phyloP scores from a whole-genome alignment of 2,329 filamentous ascomycete species.

The Zymoseptoria pseudotritici region DNA sequence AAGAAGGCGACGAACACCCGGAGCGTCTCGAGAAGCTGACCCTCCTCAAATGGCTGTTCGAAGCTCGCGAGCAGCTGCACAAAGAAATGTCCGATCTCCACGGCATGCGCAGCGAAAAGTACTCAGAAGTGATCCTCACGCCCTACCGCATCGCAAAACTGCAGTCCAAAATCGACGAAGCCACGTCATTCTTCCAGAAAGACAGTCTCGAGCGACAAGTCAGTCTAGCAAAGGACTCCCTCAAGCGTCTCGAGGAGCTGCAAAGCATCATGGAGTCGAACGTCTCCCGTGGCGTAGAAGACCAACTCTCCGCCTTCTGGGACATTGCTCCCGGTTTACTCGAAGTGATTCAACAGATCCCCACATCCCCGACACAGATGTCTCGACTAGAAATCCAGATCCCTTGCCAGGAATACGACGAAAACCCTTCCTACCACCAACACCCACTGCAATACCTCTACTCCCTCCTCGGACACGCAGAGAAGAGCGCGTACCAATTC shows the following conservation, averaged over 20 bases:
- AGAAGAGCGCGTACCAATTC: slow-evolving; percentile 92
- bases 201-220: slow-evolving; percentile 65
- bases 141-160: slow-evolving; percentile 71
- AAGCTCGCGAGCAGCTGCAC: slow-evolving; percentile 81
- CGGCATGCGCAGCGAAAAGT: slow-evolving; percentile 72
- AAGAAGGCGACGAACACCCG: slow-evolving; percentile 90
- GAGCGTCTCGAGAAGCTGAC: slow-evolving; percentile 92
- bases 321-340: slow-evolving; percentile 84
- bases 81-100: slow-evolving; percentile 79
- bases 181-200: slow-evolving; percentile 71
- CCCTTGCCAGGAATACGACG: slow-evolving; percentile 68
- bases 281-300: slow-evolving; percentile 78
- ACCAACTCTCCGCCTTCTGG: slow-evolving; percentile 93
- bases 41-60: slow-evolving; percentile 93
- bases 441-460: slow-evolving; percentile 89
- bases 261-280: slow-evolving; percentile 73
- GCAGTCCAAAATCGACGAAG: slow-evolving; percentile 69
- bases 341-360: slow-evolving; percentile 72
- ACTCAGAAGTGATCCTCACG: slow-evolving; percentile 72
- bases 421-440: slow-evolving; percentile 73
- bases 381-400: slow-evolving; percentile 65
- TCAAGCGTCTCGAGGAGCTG: slow-evolving; percentile 69
- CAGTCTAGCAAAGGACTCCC: slow-evolving; percentile 62
- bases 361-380: slow-evolving; percentile 41
- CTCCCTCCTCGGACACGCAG: slow-evolving; percentile 73